phyloP scores from a whole-genome alignment of 2,329 filamentous ascomycete species.

The Microsporum audouinii region DNA sequence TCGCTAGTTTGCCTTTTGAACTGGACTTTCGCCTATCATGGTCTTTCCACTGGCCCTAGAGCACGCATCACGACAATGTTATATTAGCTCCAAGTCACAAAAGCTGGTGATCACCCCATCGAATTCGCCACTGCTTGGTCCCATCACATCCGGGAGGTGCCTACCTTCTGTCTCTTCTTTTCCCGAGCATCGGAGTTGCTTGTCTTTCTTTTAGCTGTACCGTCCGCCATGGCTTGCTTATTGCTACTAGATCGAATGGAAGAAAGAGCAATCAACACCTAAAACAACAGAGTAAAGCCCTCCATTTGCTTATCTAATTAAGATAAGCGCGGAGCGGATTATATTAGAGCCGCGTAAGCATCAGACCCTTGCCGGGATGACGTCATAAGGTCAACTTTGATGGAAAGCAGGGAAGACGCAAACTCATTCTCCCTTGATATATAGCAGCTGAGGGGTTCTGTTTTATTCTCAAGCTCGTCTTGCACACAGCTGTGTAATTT shows the following conservation, averaged over 20 bases:
- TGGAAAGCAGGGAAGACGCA: neutral
- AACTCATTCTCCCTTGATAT: neutral
- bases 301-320: neutral
- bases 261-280: neutral
- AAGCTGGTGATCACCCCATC: neutral
- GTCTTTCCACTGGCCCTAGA: conserved; percentile 21
- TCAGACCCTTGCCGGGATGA: neutral
- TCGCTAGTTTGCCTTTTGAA: conserved; percentile 23
- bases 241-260: neutral
- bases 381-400: neutral
- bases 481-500: neutral
- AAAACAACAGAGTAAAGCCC: neutral
- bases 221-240: neutral
- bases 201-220: neutral
- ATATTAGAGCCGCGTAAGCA: neutral
- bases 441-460: neutral
- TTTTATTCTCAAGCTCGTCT: neutral
- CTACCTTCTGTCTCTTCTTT: conserved; percentile 6
- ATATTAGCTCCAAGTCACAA: neutral
- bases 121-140: neutral
- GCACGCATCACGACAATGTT: conserved; percentile 14
- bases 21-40: neutral
- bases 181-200: neutral
- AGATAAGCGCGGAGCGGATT: conserved; percentile 1
- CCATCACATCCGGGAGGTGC: neutral